Conservation (phyloP, 768 basidiomycete genomes). For the Calocybe indica region DNA sequence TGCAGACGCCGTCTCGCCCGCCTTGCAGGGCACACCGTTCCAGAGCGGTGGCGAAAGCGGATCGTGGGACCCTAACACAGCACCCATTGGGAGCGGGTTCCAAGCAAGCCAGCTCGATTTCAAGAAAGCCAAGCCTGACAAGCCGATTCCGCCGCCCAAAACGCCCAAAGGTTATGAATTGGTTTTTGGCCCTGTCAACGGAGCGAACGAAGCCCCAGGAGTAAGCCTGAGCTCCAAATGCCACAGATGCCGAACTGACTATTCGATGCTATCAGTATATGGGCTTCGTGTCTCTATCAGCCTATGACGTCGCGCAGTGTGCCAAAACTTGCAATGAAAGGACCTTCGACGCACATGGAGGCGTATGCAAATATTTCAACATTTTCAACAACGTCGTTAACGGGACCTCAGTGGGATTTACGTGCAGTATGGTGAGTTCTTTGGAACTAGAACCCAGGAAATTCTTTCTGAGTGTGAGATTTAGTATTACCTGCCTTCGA, state of each 20-base stretch:
- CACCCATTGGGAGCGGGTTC: too few relatives aligned
- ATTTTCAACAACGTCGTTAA: slow-evolving; percentile 46
- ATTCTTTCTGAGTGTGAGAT: not conserved
- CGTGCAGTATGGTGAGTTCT: slow-evolving; percentile 39
- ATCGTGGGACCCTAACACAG: too few relatives aligned
- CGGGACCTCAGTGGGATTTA: slow-evolving; percentile 41
- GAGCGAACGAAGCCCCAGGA: too few relatives aligned
- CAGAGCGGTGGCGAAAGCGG: too few relatives aligned
- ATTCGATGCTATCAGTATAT: slow-evolving; percentile 29
- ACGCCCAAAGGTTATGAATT: too few relatives aligned
- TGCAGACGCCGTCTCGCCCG: too few relatives aligned
- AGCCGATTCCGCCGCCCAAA: too few relatives aligned
- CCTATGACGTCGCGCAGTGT: slow-evolving; percentile 41
- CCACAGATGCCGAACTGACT: slow-evolving; percentile 3
- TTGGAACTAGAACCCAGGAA: not conserved
- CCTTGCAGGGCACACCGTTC: too few relatives aligned
- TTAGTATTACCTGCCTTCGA: slow-evolving; percentile 39
- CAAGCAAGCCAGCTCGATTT: too few relatives aligned
- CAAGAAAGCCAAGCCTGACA: too few relatives aligned
- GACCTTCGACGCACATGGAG: slow-evolving; percentile 33
- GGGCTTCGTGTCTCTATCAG: slow-evolving; percentile 43
- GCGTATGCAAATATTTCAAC: slow-evolving; percentile 46
- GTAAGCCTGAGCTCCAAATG: too few relatives aligned
- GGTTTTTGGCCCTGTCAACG: too few relatives aligned
- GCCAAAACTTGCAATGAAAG: slow-evolving; percentile 38